A percentile compares a stretch with the other conserved stretches of the same genome.
Evolutionary conservation across 2,329 filamentous ascomycete genomes (phyloP).

Genomic region (Chrysoporthe austroafricana): DNA sequence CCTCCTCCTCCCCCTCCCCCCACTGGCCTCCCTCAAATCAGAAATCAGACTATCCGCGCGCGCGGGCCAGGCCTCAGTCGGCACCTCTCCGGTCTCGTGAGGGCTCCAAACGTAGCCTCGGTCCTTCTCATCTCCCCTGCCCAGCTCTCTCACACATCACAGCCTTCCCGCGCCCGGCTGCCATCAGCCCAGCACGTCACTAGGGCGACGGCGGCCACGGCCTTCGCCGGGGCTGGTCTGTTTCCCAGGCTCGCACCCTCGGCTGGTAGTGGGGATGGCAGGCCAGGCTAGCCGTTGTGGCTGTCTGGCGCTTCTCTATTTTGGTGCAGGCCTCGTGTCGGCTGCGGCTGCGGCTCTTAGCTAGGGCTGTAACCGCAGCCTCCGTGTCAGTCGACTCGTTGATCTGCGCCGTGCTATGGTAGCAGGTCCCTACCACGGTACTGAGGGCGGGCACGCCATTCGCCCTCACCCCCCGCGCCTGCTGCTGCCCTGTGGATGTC

Average conservation of each 20-base stretch:
- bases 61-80: slow-evolving; percentile 16
- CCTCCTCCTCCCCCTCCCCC: neutral
- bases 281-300: slow-evolving; percentile 7
- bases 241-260: neutral
- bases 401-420: neutral
- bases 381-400: slow-evolving; percentile 19
- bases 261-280: neutral
- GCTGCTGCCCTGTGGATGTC: neutral
- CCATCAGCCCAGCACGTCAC: neutral
- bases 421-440: neutral
- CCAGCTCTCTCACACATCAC: neutral
- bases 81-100: slow-evolving; percentile 26
- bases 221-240: neutral
- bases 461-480: neutral
- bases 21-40: slow-evolving; percentile 28
- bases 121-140: slow-evolving; percentile 15
- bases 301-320: slow-evolving; percentile 24
- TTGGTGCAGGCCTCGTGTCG: slow-evolving; percentile 14
- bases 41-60: slow-evolving; percentile 2
- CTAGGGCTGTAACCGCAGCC: slow-evolving; percentile 29
- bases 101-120: slow-evolving; percentile 25
- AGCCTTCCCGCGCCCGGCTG: neutral
- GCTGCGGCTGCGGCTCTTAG: slow-evolving; percentile 18
- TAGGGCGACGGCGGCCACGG: neutral
- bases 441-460: neutral